phyloP scores from a whole-genome alignment of 2,329 filamentous ascomycete species.

The Monosporascus cannonballus region DNA sequence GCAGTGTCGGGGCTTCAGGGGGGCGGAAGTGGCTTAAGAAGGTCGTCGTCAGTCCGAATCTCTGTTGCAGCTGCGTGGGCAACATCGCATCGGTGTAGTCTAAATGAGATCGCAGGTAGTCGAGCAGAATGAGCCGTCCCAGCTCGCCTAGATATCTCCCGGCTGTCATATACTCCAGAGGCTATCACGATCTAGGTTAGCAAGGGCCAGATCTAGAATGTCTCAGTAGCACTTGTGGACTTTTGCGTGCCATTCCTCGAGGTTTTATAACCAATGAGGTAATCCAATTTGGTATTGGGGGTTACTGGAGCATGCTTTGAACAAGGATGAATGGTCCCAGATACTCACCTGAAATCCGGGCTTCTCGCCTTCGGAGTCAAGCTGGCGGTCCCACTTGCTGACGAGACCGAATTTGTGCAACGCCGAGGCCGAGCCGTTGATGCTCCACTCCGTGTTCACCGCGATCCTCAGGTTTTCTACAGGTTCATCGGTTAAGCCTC shows the following conservation, averaged over 20 bases:
- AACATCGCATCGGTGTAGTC: constrained; percentile 37
- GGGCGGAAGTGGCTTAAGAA: constrained; percentile 68
- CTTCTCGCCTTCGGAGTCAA: constrained; percentile 61
- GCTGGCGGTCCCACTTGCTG: constrained; percentile 62
- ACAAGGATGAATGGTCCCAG: too few species aligned
- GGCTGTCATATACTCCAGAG: constrained; percentile 79
- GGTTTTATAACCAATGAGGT: too few species aligned
- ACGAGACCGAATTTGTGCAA: constrained; percentile 57
- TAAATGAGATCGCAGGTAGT: constrained; percentile 49
- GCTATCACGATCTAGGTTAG: constrained; percentile 21
- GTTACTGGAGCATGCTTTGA: too few species aligned
- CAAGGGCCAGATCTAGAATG: too few species aligned
- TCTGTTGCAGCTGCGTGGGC: constrained; percentile 48
- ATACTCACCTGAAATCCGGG: constrained; percentile 59
- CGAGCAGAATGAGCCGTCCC: constrained; percentile 62
- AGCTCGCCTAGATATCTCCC: constrained; percentile 74
- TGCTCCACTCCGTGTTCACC: constrained; percentile 81
- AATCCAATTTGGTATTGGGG: too few species aligned
- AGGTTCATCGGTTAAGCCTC: constrained; percentile 38
- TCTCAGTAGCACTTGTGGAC: too few species aligned
- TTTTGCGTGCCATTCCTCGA: too few species aligned
- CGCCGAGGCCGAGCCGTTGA: constrained; percentile 66
- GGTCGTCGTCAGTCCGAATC: constrained; percentile 62
- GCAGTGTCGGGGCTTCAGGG: constrained; percentile 34
- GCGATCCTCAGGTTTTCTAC: constrained; percentile 58